phyloP scores from a whole-genome alignment of 208 protist species.

The Vickermania spadyakhi region DNA sequence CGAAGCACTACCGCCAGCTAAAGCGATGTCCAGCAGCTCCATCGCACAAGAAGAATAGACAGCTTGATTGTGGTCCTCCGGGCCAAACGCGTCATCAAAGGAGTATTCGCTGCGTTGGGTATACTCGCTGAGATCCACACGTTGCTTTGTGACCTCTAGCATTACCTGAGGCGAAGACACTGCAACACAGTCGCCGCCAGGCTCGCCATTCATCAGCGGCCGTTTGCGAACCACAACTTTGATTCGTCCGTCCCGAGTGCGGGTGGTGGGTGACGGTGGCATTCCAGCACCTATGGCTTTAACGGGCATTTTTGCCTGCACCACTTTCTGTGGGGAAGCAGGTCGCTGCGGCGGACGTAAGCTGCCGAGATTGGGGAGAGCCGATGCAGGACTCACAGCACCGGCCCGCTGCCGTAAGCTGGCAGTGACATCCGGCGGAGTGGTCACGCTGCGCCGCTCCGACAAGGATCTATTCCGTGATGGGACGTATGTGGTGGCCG shows the following conservation, averaged over 20 bases:
- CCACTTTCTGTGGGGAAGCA: neutral
- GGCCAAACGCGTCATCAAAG: slow-evolving; percentile 92
- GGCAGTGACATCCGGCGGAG: no score
- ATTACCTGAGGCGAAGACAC: slow-evolving; percentile 33
- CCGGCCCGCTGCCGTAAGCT: no score
- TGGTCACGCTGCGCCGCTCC: no score
- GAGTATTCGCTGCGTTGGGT: slow-evolving; percentile 89
- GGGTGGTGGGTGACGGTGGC: slow-evolving; percentile 6
- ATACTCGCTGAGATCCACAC: slow-evolving; percentile 94
- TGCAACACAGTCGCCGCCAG: slow-evolving; percentile 35
- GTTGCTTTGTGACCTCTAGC: slow-evolving; percentile 63
- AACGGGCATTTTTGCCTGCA: neutral
- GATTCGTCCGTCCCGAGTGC: slow-evolving; percentile 53
- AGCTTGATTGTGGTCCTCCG: slow-evolving; percentile 55
- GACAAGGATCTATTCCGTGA: no score
- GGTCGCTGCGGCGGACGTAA: neutral
- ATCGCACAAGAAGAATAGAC: slow-evolving; percentile 71
- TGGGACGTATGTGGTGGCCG: no score
- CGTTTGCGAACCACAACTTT: slow-evolving; percentile 82
- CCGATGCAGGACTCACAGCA: neutral
- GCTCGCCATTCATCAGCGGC: slow-evolving; percentile 38
- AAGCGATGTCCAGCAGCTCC: slow-evolving; percentile 80
- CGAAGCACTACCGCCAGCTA: slow-evolving; percentile 90
- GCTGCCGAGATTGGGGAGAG: neutral
- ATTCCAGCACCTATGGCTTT: neutral